Evolutionary conservation across 169 alveolate species (phyloP).

Genomic region (Blepharisma undulans): DNA sequence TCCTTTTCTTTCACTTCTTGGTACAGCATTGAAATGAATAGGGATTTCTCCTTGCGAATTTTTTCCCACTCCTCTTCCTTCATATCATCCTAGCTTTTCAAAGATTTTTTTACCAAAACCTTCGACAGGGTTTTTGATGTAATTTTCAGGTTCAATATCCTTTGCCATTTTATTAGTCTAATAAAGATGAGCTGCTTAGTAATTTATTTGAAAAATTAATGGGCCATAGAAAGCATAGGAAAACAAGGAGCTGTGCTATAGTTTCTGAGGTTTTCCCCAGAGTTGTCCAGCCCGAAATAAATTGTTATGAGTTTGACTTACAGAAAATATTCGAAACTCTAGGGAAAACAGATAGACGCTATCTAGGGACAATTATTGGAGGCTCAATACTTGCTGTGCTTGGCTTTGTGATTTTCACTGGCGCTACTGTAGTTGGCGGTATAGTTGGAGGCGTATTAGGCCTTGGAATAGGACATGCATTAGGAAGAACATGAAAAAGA

Average conservation of each 20-base stretch:
- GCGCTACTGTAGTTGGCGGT: slow-evolving; percentile 14
- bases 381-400: not conserved
- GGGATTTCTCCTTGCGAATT: slow-evolving; percentile 28
- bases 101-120: slow-evolving; percentile 41
- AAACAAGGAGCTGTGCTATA: not conserved
- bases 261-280: not conserved
- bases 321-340: not conserved
- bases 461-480: not conserved
- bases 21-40: slow-evolving; percentile 5
- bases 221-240: not conserved
- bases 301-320: not conserved
- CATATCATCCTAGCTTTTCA: slow-evolving; percentile 33
- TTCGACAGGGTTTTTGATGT: slow-evolving; percentile 19
- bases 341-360: slow-evolving; percentile 5
- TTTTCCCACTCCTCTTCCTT: slow-evolving; percentile 45
- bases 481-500: slow-evolving; percentile 7
- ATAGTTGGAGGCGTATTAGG: slow-evolving; percentile 21
- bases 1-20: slow-evolving; percentile 40
- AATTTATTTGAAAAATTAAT: not conserved
- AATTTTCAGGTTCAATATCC: not conserved
- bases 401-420: not conserved
- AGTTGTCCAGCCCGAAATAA: not conserved
- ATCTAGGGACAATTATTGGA: slow-evolving; percentile 4
- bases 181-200: not conserved
- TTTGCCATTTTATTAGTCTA: not conserved